phyloP scores from a whole-genome alignment of 2,329 filamentous ascomycete genomes.

The Leptographium wingfieldii region DNA sequence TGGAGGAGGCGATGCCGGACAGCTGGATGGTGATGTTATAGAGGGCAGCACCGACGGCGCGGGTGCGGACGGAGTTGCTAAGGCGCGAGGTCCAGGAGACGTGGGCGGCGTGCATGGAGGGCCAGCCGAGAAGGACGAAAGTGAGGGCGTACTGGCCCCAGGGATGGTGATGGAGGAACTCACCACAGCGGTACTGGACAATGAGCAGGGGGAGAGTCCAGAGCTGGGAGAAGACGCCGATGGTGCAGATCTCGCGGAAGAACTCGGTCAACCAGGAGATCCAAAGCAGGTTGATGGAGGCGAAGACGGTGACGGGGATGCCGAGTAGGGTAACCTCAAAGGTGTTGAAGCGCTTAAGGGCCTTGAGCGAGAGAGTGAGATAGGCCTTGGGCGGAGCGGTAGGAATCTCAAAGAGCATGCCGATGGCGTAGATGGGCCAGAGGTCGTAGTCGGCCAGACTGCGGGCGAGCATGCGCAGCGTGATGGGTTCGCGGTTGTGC shows the following conservation, averaged over 20 bases:
- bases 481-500: slow-evolving; percentile 46
- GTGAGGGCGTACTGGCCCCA: not conserved
- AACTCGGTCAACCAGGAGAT: slow-evolving; percentile 35
- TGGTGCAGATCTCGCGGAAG: slow-evolving; percentile 31
- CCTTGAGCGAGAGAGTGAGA: slow-evolving; percentile 43
- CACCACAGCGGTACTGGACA: not conserved
- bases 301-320: slow-evolving; percentile 29
- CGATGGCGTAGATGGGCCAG: slow-evolving; percentile 36
- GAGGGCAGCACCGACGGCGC: slow-evolving; percentile 2
- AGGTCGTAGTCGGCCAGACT: slow-evolving; percentile 26
- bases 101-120: not conserved
- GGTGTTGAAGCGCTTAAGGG: slow-evolving; percentile 40
- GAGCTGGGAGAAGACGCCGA: slow-evolving; percentile 38
- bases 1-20: slow-evolving; percentile 20
- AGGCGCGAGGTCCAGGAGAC: not conserved
- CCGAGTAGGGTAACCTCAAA: slow-evolving; percentile 50
- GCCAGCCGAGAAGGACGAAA: not conserved
- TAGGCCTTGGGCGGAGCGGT: slow-evolving; percentile 35
- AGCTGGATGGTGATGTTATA: slow-evolving; percentile 24
- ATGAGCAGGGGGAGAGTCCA: slow-evolving; percentile 1
- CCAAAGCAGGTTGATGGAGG: slow-evolving; percentile 37
- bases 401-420: slow-evolving; percentile 41
- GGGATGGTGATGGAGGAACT: not conserved
- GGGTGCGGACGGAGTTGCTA: not conserved
- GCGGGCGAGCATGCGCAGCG: slow-evolving; percentile 33